A percentile compares a stretch with the other conserved stretches of the same genome.
phyloP scores from a whole-genome alignment of 2,329 filamentous ascomycete genomes.

The Pyrenophora teres region DNA sequence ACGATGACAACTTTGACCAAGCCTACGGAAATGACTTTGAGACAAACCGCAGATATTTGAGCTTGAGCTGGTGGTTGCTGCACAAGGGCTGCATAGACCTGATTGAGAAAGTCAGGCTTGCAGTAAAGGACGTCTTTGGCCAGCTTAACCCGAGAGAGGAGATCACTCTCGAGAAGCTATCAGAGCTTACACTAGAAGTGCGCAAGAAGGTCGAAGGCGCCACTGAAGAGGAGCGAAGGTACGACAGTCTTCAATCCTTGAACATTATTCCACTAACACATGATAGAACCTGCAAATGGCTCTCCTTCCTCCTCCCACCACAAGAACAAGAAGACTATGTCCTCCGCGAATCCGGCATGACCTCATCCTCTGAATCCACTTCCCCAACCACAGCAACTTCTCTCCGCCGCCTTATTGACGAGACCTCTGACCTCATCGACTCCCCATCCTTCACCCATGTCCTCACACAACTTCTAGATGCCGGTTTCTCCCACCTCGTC shows the following conservation, averaged over 20 bases:
- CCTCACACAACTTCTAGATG: constrained; percentile 81
- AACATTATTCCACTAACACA: constrained; percentile 12
- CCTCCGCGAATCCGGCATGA: constrained; percentile 82
- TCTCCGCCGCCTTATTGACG: constrained; percentile 84
- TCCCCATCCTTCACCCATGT: constrained; percentile 90
- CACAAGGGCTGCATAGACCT: constrained; percentile 87
- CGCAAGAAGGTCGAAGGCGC: constrained; percentile 82
- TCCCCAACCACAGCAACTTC: constrained; percentile 55
- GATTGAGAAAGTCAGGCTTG: constrained; percentile 78
- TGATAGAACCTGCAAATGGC: constrained; percentile 68
- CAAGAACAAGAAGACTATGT: constrained; percentile 79
- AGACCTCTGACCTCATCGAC: constrained; percentile 94
- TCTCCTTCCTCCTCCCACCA: constrained; percentile 81
- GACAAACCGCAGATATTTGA: constrained; percentile 91
- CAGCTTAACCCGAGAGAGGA: constrained; percentile 85
- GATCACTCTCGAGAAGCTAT: constrained; percentile 78
- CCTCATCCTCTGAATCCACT: constrained; percentile 45
- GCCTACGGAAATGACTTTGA: constrained; percentile 92
- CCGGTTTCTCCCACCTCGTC: constrained; percentile 81
- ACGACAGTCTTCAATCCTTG: constrained; percentile 18
- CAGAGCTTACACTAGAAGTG: constrained; percentile 79
- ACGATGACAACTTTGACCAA: constrained; percentile 82
- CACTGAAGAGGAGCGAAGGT: constrained; percentile 66
- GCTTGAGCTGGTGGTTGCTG: constrained; percentile 97
- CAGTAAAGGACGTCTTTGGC: constrained; percentile 90